Conservation (phyloP, 2,329 filamentous ascomycete genomes). For the Colletotrichum coccodes region DNA sequence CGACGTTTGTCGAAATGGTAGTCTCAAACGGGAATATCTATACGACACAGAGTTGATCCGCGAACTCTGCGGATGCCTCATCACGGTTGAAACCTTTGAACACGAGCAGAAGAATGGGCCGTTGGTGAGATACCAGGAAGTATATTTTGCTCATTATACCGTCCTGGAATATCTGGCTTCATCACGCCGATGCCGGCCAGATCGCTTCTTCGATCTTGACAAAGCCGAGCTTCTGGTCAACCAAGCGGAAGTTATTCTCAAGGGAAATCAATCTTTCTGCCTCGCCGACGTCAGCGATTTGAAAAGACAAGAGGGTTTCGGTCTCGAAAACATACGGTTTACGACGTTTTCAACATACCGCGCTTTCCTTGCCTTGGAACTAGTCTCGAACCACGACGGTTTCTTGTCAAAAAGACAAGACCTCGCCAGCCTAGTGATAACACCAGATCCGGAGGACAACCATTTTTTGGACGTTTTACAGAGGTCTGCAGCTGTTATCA, state of each 20-base stretch:
- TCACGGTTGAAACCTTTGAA: not conserved
- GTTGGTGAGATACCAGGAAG: not conserved
- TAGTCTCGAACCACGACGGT: not conserved
- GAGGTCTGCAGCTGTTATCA: too few species aligned
- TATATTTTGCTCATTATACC: not conserved
- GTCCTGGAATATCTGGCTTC: not conserved
- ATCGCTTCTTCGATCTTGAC: not conserved
- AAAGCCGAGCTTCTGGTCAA: accelerated
- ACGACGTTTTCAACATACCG: not conserved
- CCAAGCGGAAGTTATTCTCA: not conserved
- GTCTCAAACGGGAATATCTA: not conserved
- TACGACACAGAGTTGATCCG: not conserved
- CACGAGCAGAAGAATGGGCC: too few species aligned
- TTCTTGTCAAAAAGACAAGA: not conserved
- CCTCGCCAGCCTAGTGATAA: not conserved
- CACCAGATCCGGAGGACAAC: not conserved
- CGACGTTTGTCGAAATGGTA: accelerated
- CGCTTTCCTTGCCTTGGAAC: not conserved
- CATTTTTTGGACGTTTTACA: not conserved
- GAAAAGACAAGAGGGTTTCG: not conserved
- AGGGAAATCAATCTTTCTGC: not conserved
- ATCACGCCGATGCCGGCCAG: accelerated
- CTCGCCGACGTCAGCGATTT: not conserved
- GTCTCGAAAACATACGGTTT: not conserved
- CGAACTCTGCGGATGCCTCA: not conserved